Evolutionary conservation across 2,329 filamentous ascomycete genomes (phyloP).

Genomic region (Colletotrichum viniferum): DNA sequence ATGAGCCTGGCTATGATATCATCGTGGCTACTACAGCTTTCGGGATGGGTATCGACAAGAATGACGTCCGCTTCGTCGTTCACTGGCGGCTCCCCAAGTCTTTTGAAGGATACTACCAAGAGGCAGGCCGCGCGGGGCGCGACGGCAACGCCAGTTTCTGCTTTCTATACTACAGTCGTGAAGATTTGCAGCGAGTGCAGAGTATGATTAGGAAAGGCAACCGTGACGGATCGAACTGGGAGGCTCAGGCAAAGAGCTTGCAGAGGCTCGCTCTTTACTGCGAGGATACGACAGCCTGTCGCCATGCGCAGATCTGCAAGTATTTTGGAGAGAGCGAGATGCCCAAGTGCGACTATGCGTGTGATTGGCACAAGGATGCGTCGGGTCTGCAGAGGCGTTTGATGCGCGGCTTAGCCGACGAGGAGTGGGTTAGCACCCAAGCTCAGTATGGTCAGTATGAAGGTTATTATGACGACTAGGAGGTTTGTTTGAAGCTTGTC

Average conservation of each 20-base stretch:
- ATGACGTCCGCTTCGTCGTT: constrained; percentile 91
- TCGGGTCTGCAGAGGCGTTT: constrained; percentile 62
- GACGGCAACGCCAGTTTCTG: constrained; percentile 88
- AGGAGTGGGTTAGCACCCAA: constrained; percentile 69
- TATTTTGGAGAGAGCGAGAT: constrained; percentile 74
- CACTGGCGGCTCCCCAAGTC: constrained; percentile 95
- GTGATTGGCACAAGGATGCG: constrained; percentile 78
- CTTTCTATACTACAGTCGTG: constrained; percentile 88
- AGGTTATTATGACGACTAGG: constrained; percentile 53
- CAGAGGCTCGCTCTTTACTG: constrained; percentile 79
- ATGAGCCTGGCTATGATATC: constrained; percentile 80
- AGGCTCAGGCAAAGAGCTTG: constrained; percentile 66
- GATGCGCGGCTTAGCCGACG: constrained; percentile 57
- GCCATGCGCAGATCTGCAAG: constrained; percentile 75
- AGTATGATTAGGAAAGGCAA: constrained; percentile 56
- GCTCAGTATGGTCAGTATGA: constrained; percentile 63
- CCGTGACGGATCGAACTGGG: constrained; percentile 43
- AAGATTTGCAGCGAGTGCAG: constrained; percentile 79
- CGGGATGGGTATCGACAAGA: constrained; percentile 97
- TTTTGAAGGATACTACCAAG: constrained; percentile 96
- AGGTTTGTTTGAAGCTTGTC: background rate
- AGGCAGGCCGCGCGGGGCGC: constrained; percentile 88
- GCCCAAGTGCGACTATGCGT: constrained; percentile 73
- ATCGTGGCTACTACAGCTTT: constrained; percentile 96
- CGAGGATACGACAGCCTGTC: constrained; percentile 74